Percentiles rank a stretch among this genome's conserved stretches.
Evolutionary conservation across 2,329 filamentous ascomycete species (phyloP).

Genomic region (Botryotinia narcissicola): DNA sequence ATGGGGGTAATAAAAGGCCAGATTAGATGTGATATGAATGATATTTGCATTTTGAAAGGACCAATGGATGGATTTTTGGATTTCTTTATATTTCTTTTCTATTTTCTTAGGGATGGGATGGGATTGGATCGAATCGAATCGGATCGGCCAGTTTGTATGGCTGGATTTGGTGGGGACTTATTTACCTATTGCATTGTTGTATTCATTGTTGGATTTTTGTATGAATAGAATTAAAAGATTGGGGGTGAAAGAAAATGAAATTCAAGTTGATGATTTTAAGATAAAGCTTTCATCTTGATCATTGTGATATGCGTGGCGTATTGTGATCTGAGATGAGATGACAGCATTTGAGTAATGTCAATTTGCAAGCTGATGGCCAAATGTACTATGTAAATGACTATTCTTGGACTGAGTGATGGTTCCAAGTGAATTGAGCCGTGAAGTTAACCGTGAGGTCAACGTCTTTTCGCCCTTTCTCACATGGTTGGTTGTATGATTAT

Average conservation of each 20-base stretch:
- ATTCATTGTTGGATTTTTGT: too few relatives aligned
- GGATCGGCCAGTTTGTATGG: neutral
- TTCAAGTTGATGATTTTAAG: neutral
- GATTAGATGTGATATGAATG: conserved; percentile 1
- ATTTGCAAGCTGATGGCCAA: too few relatives aligned
- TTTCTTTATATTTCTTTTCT: neutral
- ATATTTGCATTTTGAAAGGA: neutral
- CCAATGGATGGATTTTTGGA: neutral
- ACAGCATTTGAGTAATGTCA: too few relatives aligned
- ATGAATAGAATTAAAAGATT: neutral
- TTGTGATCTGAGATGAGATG: too few relatives aligned
- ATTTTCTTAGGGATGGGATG: neutral
- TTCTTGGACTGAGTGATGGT: too few relatives aligned
- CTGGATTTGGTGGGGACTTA: neutral
- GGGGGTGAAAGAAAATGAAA: neutral
- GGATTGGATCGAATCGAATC: neutral
- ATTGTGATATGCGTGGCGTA: too few relatives aligned
- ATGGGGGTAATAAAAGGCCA: too few relatives aligned
- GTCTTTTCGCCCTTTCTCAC: too few relatives aligned
- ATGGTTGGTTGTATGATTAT: too few relatives aligned
- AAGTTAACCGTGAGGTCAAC: too few relatives aligned
- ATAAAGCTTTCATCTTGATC: fast-evolving
- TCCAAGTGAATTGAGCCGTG: too few relatives aligned
- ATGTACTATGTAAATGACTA: too few relatives aligned
- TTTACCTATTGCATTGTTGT: neutral